Evolutionary conservation across 169 alveolate species (phyloP), one percentile per base, ranked within the genome.

Genomic region (Plasmodium malariae): DNA sequence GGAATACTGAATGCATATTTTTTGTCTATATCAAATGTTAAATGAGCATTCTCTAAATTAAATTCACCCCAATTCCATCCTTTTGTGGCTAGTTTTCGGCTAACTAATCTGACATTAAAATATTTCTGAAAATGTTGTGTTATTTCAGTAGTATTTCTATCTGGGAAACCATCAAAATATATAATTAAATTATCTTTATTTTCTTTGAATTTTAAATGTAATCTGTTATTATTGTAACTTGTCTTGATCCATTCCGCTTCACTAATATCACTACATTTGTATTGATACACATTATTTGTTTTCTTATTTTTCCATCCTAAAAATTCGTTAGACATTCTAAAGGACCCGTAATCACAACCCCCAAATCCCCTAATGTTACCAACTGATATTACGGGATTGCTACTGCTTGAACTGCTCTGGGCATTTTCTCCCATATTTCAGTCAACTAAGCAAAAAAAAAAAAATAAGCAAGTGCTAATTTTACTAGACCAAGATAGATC

Each of bases 21-120:
- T 37, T 94, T 93, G 74, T 93, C 96, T 21, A 96, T 94, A 14
- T 89, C 91, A 32, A 95, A 88, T 14, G 71, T 73, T 62, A 95
- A 92, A 34, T 89, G 69, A 40, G 88, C 59, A 89, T 95, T 95
- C 40, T 96, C 96, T 76, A 96, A 93, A 48, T 92, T 91, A 73
- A 93, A 95, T 49, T 96, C 94, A 17, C 98, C 98, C 98, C 98
- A 96, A 85, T 96, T 96, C 97, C 97, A 94, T 26, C 98, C 98
- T 1, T 92, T 85, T 49, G 94, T 88, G 51, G 97, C 93, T n/a
- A 94, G 89, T 28, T 87, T 94, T 28, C 73, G 93, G 43, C 43
- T 62, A n/a, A 55, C 57, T 34, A 94, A 71, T 30, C 70, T 62
- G 26, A 96, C 57, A 65, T 95, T 94, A 74, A 94, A 96, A 74